Evolutionary conservation across 1,284 basidiomycete species (phyloP).

Genomic region (Fistulinella cinereoalba): DNA sequence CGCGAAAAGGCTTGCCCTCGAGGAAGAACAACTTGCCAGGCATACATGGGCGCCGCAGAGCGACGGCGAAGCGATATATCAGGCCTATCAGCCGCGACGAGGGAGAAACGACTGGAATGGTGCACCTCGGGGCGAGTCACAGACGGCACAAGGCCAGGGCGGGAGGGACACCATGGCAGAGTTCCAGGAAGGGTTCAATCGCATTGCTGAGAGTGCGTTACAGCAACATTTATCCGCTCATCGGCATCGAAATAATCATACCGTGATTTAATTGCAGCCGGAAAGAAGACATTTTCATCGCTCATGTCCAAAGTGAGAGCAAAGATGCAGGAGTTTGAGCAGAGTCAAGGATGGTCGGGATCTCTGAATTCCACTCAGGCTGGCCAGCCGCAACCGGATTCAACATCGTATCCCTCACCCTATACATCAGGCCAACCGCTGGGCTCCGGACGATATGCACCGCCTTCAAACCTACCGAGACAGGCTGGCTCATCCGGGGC

Average conservation of each 20-base stretch:
- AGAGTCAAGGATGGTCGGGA: conserved; percentile 34
- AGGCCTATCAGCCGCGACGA: conserved; percentile 26
- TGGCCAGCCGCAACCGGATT: conserved; percentile 1
- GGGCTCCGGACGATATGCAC: conserved; percentile 1
- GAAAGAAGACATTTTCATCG: conserved; percentile 71
- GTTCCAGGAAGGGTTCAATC: conserved; percentile 67
- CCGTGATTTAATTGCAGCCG: conserved; percentile 41
- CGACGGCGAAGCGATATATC: conserved; percentile 12
- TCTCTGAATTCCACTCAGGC: conserved; percentile 8
- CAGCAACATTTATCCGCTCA: too few species aligned
- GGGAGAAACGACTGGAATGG: conserved; percentile 6
- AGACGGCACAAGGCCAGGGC: conserved; percentile 17
- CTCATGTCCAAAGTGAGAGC: conserved; percentile 73
- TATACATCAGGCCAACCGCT: conserved; percentile 5
- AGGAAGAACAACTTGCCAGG: conserved; percentile 54
- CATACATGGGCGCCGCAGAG: conserved; percentile 32
- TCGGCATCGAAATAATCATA: too few species aligned
- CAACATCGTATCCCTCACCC: conserved; percentile 1
- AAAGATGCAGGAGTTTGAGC: conserved; percentile 76
- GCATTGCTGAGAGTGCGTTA: conserved; percentile 71
- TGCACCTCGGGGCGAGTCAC: conserved; percentile 9
- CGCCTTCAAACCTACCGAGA: conserved; percentile 4
- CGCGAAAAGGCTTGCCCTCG: conserved; percentile 63
- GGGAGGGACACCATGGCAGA: conserved; percentile 57
- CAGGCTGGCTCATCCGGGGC: conserved; percentile 3